Evolutionary conservation across 1,284 basidiomycete species (phyloP), one percentile per base, ranked within the genome.

Genomic region (Leccinum colubrinum): DNA sequence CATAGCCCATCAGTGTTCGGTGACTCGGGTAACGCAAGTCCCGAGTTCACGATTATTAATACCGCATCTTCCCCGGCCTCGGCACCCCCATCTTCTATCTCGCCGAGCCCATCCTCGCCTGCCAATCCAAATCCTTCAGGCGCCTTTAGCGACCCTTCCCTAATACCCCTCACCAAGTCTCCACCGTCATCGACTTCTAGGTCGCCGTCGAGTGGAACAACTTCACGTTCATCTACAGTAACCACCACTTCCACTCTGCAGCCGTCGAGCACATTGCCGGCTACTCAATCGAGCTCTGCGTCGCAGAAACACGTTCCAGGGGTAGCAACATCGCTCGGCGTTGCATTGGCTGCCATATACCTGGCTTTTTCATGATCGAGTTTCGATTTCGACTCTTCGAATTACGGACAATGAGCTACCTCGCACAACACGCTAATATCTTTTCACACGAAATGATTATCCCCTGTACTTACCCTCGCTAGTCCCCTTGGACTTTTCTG

Each of bases 11-110:
- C 37, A 43, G 78, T 81, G 46, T 73, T 81, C 14, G 79, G 77
- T 17, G 76, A 79, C 53, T 77, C 77, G 30, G 81, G 80, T 35
- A 82, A 82, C 51, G 69, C 72, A 27, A 81, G 80, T 62, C 81
- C 79, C 2, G 37, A 75, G 58, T 82, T 82, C 60, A 77, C 74
- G 53, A 82, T 82, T 53, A 67, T 59, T 15, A 69, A 70, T 20
- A 67, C 62, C 35, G 59, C 69, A 33, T 67, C 72, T 15, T 59
- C 68, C n/a, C 66, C 67, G 8, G 33, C 60, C 3, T n/a, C 69
- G 20, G 52, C 60, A 33, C 25, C 66, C 22, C 43, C 69, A 3
- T 58, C 63, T 35, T 22, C 70, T 37, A 4, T 35, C 9, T 39
- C 67, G 6, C 55, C 64, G 6, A 35, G 7, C 50, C 9, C 22